Evolutionary conservation across 331 rosid genomes (phyloP), one percentile per base, ranked within the genome.

Genomic region (Quercus tomentella): DNA sequence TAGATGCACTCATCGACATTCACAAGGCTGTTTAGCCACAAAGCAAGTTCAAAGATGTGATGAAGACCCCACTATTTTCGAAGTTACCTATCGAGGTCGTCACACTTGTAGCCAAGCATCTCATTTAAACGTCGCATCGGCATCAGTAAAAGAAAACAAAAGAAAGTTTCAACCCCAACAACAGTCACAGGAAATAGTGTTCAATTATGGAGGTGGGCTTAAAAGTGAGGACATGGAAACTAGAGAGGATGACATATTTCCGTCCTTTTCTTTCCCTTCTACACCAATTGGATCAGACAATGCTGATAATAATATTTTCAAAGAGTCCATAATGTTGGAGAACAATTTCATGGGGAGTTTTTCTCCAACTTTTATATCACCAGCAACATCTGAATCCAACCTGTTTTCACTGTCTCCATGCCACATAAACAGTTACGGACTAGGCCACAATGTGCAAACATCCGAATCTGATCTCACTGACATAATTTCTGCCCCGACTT

Each of bases 11-110:
- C 92, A 92, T 81, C 85, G 88, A 54, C 43, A 81, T 62, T 56
- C 70, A 60, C 92, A 86, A 84, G 97, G 97, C 4, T 94, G 98
- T 82, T 77, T 82, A 28, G 98, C 98, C 20, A 94, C 97, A 68
- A 94, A 92, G 72, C 97, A 88, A 85, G 97, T 95, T 65, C 98
- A 95, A 51, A 95, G 70, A 74, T 90, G 91, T 73, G 94, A 95
- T 76, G 72, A 79, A 30, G 97, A 92, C 66, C 80, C 94, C 81
- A 78, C 81, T 21, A 28, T 82, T 45, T 43, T 37, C 14, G 84
- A 87, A 63, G 81, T 92, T 66, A 89, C 90, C 61, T 95, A 91
- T 65, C 82, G n/a, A 74, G 97, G 94, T 37, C 81, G 67, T 22
- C 98, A 95, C 80, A 90, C 97, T 21, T 95, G 98, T 87, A 83